These are phyloP conservation scores for Sindora glabra DNA, from an alignment of 306 rosid genomes.

Conservation along the genomic window DNA sequence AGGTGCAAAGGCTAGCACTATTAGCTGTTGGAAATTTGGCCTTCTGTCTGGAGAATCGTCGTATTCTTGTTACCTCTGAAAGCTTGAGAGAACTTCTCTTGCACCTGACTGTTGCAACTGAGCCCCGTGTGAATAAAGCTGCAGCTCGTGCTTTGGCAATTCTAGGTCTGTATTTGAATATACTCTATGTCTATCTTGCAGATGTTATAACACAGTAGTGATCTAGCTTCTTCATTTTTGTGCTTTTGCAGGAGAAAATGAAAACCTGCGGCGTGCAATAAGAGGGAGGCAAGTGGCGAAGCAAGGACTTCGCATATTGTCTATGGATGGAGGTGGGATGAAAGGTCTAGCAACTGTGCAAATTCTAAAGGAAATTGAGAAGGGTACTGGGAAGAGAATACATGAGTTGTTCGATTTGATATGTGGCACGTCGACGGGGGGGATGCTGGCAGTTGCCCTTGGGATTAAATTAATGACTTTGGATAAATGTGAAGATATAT, in stretches of 20 bases:
- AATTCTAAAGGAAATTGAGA: slow-evolving; percentile 92
- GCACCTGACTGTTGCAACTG: slow-evolving; percentile 64
- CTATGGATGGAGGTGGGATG: slow-evolving; percentile 99
- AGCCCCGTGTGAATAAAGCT: slow-evolving; percentile 83
- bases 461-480: slow-evolving; percentile 79
- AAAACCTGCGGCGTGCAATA: slow-evolving; percentile 81
- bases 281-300: slow-evolving; percentile 81
- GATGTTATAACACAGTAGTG: slow-evolving; percentile 4
- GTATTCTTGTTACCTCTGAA: slow-evolving; percentile 83
- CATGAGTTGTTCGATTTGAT: slow-evolving; percentile 91
- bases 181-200: slow-evolving; percentile 2
- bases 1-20: slow-evolving; percentile 86
- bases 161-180: slow-evolving; percentile 81
- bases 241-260: slow-evolving; percentile 74
- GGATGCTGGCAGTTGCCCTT: slow-evolving; percentile 96
- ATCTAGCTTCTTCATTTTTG: slow-evolving; percentile 10
- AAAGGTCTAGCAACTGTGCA: slow-evolving; percentile 92
- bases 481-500: slow-evolving; percentile 87
- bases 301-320: slow-evolving; percentile 88
- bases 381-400: slow-evolving; percentile 85
- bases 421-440: slow-evolving; percentile 98
- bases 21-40: slow-evolving; percentile 91
- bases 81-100: slow-evolving; percentile 75
- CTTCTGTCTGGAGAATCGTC: slow-evolving; percentile 78
- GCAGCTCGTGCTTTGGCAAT: slow-evolving; percentile 99